phyloP scores from a whole-genome alignment of 768 basidiomycete genomes.

The Exsudoporus frostii region DNA sequence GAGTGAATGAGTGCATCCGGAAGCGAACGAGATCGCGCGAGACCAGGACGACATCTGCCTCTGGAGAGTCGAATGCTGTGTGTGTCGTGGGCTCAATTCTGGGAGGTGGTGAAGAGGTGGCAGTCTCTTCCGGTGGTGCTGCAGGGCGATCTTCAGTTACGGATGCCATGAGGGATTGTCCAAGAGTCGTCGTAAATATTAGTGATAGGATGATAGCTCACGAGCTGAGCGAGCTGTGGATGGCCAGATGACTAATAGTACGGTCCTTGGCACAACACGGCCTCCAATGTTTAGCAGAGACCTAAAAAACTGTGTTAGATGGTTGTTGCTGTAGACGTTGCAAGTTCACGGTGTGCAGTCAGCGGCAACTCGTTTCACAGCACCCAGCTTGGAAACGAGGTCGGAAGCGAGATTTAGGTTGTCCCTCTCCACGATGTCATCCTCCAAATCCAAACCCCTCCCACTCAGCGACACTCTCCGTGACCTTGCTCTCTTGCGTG shows the following conservation, averaged over 20 bases:
- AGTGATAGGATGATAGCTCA: too few species aligned
- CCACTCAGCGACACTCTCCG: constrained; percentile 56
- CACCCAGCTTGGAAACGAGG: background rate
- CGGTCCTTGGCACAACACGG: background rate
- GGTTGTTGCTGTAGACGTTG: background rate
- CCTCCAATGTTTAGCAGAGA: too few species aligned
- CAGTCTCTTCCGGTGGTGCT: background rate
- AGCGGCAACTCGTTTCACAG: too few species aligned
- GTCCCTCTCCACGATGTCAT: constrained; percentile 13
- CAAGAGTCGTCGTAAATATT: background rate
- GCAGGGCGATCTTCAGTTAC: constrained; percentile 7
- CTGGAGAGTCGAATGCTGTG: constrained; percentile 47
- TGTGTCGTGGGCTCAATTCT: constrained; percentile 35
- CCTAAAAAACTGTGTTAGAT: too few species aligned
- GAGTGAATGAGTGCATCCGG: constrained; percentile 54
- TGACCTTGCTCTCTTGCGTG: constrained; percentile 70
- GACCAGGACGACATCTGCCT: constrained; percentile 55
- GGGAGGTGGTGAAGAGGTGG: background rate
- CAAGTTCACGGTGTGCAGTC: too few species aligned
- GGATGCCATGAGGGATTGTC: constrained; percentile 12
- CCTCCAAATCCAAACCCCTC: constrained; percentile 43
- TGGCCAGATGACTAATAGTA: background rate
- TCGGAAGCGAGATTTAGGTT: background rate
- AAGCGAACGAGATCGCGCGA: constrained; percentile 49
- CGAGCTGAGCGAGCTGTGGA: background rate